Conservation (phyloP, 148 eudicot species). For the Silene uniflora region DNA sequence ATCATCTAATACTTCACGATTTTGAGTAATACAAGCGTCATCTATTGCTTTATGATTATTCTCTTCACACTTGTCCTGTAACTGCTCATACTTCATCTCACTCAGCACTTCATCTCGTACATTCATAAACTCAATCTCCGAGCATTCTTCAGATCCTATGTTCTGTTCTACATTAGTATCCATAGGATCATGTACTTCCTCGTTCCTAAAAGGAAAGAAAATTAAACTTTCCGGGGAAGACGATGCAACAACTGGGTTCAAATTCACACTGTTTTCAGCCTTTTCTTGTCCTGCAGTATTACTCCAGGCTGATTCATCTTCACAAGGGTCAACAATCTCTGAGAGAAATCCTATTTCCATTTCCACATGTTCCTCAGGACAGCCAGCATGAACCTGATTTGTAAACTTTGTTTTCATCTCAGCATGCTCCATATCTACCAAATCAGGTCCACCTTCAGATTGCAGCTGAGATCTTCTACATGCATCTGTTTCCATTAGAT, state of each 20-base stretch:
- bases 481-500: slow-evolving; percentile 30
- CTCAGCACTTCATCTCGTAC: slow-evolving; percentile 17
- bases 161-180: slow-evolving; percentile 15
- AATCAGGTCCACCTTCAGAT: slow-evolving; percentile 24
- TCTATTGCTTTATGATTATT: slow-evolving; percentile 21
- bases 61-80: slow-evolving; percentile 29
- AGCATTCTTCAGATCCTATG: slow-evolving; percentile 20
- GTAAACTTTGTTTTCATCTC: slow-evolving; percentile 24
- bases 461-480: slow-evolving; percentile 31
- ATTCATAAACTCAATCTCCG: slow-evolving; percentile 12
- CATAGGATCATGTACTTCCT: slow-evolving; percentile 4
- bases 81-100: slow-evolving; percentile 28
- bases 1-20: slow-evolving; percentile 14
- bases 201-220: slow-evolving; percentile 20
- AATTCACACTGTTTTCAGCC: slow-evolving; percentile 6
- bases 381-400: slow-evolving; percentile 21
- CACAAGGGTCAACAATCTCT: slow-evolving; percentile 25
- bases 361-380: slow-evolving; percentile 22
- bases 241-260: slow-evolving; percentile 10
- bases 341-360: slow-evolving; percentile 17
- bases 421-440: slow-evolving; percentile 25
- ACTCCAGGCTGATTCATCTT: neutral
- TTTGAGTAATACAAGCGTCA: slow-evolving; percentile 25
- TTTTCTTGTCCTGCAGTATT: slow-evolving; percentile 13
- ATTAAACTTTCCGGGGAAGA: slow-evolving; percentile 12